phyloP scores from a whole-genome alignment of 306 rosid genomes.

The Ziziphus jujuba region DNA sequence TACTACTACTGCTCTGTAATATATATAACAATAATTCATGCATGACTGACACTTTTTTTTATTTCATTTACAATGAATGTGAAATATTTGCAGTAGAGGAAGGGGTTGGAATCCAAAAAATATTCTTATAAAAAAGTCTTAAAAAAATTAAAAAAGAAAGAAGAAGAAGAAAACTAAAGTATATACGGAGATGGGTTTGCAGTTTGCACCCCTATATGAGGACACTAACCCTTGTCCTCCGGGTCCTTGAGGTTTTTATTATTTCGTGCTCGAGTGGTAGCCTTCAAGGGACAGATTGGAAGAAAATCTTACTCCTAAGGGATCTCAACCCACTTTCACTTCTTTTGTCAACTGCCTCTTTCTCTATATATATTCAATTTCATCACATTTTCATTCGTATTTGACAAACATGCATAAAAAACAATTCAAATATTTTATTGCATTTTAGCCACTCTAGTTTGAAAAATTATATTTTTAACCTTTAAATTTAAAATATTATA shows the following conservation, averaged over 20 bases:
- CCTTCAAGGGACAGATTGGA: conserved; percentile 45
- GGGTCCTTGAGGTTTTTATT: conserved; percentile 41
- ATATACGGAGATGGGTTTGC: conserved; percentile 32
- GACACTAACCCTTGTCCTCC: conserved; percentile 84
- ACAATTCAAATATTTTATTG: too few species aligned
- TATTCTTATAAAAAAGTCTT: conserved; percentile 3
- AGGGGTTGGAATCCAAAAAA: conserved; percentile 19
- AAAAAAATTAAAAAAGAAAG: not conserved
- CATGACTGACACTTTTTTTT: conserved; percentile 40
- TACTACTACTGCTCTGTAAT: conserved; percentile 17
- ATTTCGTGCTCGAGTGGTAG: conserved; percentile 40
- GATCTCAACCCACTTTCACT: conserved; percentile 16
- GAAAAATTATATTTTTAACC: too few species aligned
- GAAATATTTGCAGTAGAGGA: not conserved
- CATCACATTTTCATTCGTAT: not conserved
- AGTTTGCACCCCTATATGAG: conserved; percentile 61
- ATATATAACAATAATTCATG: conserved; percentile 55
- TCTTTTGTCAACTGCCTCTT: conserved; percentile 10
- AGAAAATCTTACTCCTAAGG: conserved; percentile 36
- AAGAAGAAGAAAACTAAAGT: not conserved
- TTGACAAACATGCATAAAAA: not conserved
- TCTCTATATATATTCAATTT: not conserved
- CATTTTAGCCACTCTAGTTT: too few species aligned
- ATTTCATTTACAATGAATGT: not conserved
- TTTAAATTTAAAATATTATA: too few species aligned